phyloP scores from a whole-genome alignment of 192 early-diverging fungal genomes.

The Linnemannia elongata region DNA sequence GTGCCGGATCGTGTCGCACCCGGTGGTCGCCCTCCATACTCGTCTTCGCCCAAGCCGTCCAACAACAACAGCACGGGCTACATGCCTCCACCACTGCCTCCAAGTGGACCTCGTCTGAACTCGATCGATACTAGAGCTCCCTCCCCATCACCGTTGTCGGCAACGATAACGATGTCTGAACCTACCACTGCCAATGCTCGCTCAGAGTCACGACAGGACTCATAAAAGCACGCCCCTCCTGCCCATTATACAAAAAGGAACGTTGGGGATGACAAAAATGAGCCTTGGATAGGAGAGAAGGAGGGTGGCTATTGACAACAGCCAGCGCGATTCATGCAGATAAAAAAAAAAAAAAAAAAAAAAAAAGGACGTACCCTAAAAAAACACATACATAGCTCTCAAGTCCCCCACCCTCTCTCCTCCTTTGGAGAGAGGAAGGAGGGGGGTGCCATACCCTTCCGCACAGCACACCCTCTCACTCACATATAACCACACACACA shows the following conservation, averaged over 20 bases:
- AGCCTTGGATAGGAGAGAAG: not conserved
- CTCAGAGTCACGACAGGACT: constrained; percentile 29
- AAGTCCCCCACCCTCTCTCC: not conserved
- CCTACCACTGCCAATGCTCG: not conserved
- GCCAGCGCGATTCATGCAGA: no score
- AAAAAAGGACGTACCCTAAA: no score
- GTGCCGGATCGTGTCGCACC: constrained; percentile 29
- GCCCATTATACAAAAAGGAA: not conserved
- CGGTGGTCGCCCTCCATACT: constrained; percentile 14
- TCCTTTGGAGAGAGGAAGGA: no score
- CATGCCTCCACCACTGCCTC: constrained; percentile 42
- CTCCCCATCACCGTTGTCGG: constrained; percentile 20
- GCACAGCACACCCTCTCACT: not conserved
- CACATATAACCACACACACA: not conserved
- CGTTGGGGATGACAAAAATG: not conserved
- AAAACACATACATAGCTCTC: no score
- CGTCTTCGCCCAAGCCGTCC: constrained; percentile 31
- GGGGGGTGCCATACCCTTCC: constrained; percentile 1
- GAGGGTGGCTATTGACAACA: no score
- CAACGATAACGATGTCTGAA: not conserved
- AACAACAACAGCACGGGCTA: constrained; percentile 21
- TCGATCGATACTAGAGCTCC: constrained; percentile 45
- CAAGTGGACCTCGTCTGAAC: constrained; percentile 40
- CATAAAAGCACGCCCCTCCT: not conserved
- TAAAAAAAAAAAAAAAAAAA: no score